phyloP scores from a whole-genome alignment of 2,329 filamentous ascomycete genomes.

The Neospermospora avenae region DNA sequence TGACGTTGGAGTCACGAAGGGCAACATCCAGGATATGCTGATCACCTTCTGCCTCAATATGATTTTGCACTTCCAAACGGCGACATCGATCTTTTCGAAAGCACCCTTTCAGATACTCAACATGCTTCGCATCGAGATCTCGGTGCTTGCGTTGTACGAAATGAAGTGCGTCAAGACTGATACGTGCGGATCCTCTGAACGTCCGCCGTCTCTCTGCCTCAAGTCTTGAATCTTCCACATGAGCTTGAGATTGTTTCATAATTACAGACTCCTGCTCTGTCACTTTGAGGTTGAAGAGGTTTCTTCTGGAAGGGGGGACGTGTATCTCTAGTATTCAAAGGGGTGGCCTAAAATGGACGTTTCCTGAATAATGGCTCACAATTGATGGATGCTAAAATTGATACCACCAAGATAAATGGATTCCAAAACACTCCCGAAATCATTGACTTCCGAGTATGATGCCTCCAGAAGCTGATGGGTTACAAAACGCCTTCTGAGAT shows the following conservation, averaged over 20 bases:
- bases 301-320: background rate
- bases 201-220: conserved; percentile 7
- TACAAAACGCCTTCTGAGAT: background rate
- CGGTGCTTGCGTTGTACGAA: conserved; percentile 10
- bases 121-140: conserved; percentile 11
- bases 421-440: too few species aligned
- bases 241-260: background rate
- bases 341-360: background rate
- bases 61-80: conserved; percentile 28
- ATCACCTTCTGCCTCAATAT: conserved; percentile 20
- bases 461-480: background rate
- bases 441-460: too few species aligned
- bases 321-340: background rate
- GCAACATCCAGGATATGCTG: conserved; percentile 26
- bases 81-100: conserved; percentile 14
- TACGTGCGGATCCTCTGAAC: conserved; percentile 9
- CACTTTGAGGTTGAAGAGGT: background rate
- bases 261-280: background rate
- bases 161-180: conserved; percentile 13
- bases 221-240: conserved; percentile 2
- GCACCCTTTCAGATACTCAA: conserved; percentile 12
- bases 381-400: background rate
- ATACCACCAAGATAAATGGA: too few species aligned
- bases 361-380: background rate
- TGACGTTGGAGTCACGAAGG: conserved; percentile 9